A percentile compares a stretch with the other conserved stretches of the same genome.
Evolutionary conservation across 495 filamentous ascomycete genomes (phyloP).

Genomic region (Symbiotaphrina buchneri): DNA sequence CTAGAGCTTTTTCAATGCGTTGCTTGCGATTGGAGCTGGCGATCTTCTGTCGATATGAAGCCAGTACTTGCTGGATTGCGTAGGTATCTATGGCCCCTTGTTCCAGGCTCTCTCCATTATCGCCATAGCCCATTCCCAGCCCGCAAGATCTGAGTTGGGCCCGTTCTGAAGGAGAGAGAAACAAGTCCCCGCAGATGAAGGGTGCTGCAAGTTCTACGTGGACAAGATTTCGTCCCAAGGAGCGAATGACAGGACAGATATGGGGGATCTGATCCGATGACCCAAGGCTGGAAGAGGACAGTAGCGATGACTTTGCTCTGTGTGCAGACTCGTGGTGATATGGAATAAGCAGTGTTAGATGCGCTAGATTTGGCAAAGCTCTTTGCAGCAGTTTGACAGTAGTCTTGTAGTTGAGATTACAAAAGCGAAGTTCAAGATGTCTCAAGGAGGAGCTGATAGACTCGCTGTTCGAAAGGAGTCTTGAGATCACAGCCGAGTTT

Average conservation of each 20-base stretch:
- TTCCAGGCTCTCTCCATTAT: too few relatives aligned
- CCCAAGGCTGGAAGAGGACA: background rate
- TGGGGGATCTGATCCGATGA: constrained; percentile 5
- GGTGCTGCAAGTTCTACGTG: constrained; percentile 9
- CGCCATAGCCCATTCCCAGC: too few relatives aligned
- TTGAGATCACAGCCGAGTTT: constrained; percentile 8
- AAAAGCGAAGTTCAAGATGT: constrained; percentile 8
- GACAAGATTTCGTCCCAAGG: constrained; percentile 9
- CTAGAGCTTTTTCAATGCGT: too few relatives aligned
- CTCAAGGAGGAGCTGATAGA: constrained; percentile 8
- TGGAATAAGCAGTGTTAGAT: constrained; percentile 11
- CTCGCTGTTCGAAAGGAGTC: constrained; percentile 11
- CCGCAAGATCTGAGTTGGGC: constrained; percentile 4
- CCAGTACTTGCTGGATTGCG: too few relatives aligned
- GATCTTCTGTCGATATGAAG: too few relatives aligned
- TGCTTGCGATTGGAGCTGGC: too few relatives aligned
- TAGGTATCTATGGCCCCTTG: background rate
- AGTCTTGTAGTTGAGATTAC: constrained; percentile 8
- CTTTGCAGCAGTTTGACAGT: constrained; percentile 7
- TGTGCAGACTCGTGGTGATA: constrained; percentile 3
- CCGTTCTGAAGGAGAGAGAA: constrained; percentile 9
- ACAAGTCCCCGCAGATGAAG: constrained; percentile 11
- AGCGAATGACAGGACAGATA: constrained; percentile 11
- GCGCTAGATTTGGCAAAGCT: constrained; percentile 11
- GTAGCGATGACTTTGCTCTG: constrained; percentile 3